These are phyloP conservation scores for Rubia peregrina DNA, from an alignment of 305 asterid genomes.

Conservation along the genomic window DNA sequence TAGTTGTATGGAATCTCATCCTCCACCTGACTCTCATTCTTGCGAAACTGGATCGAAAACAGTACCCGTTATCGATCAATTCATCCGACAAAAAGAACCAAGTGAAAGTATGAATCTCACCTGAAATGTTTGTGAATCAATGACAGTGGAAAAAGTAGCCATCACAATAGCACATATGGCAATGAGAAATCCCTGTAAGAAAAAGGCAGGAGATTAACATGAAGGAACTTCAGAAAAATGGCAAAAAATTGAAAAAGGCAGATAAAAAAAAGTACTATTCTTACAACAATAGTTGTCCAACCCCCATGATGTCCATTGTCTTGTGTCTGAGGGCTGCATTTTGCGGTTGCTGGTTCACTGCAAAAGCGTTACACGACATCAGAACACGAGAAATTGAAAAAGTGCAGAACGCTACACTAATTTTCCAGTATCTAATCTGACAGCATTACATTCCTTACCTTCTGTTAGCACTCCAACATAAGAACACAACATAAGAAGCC, in stretches of 20 bases:
- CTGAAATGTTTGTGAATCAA: constrained; percentile 86
- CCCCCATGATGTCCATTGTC: constrained; percentile 54
- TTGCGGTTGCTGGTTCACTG: constrained; percentile 78
- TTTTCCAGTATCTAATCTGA: neutral
- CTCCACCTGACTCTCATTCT: constrained; percentile 34
- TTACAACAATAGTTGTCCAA: constrained; percentile 74
- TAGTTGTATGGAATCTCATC: constrained; percentile 76
- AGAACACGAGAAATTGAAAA: neutral
- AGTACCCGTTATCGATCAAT: neutral
- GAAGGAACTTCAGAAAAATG: neutral
- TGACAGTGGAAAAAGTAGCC: constrained; percentile 93
- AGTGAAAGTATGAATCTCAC: constrained; percentile 32
- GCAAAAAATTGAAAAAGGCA: neutral
- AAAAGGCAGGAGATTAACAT: constrained; percentile 1
- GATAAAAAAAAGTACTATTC: constrained; percentile 15
- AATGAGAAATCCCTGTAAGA: constrained; percentile 56
- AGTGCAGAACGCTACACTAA: neutral
- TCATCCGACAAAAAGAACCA: constrained; percentile 2
- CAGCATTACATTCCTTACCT: constrained; percentile 34
- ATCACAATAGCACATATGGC: constrained; percentile 76
- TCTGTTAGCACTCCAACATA: constrained; percentile 90
- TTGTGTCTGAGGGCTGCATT: constrained; percentile 62
- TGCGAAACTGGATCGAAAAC: constrained; percentile 43
- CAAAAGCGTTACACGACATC: constrained; percentile 6
- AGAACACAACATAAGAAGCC: constrained; percentile 89